Percentiles rank a stretch among this genome's conserved stretches.
Evolutionary conservation across 768 basidiomycete species (phyloP).

Genomic region (Suillus ampliporus): DNA sequence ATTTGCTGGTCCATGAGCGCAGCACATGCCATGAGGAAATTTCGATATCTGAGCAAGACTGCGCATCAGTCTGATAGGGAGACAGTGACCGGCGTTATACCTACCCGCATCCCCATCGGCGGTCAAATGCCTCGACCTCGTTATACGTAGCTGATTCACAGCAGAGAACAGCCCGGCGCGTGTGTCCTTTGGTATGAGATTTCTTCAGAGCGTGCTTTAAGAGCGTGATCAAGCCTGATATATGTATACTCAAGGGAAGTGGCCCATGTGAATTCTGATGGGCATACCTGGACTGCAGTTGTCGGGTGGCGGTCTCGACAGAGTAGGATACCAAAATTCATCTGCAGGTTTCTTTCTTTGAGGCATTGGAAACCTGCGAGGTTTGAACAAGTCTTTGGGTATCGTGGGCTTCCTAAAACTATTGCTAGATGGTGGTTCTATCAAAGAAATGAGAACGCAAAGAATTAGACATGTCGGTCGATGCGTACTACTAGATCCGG

Average conservation of each 20-base stretch:
- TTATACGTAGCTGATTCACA: slow-evolving; percentile 64
- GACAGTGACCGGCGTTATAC: slow-evolving; percentile 24
- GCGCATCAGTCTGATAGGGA: neutral
- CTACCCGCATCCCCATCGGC: slow-evolving; percentile 76
- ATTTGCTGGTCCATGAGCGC: slow-evolving; percentile 68
- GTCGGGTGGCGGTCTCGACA: slow-evolving; percentile 47
- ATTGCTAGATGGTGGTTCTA: slow-evolving; percentile 18
- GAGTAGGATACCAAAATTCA: slow-evolving; percentile 68
- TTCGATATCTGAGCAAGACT: slow-evolving; percentile 65
- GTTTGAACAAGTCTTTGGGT: slow-evolving; percentile 1
- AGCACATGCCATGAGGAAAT: slow-evolving; percentile 80
- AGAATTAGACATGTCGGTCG: neutral
- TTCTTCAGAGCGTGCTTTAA: slow-evolving; percentile 60
- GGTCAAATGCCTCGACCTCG: slow-evolving; percentile 66
- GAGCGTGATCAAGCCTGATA: slow-evolving; percentile 66
- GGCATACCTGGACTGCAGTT: slow-evolving; percentile 69
- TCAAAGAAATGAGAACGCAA: slow-evolving; percentile 5
- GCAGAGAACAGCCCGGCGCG: slow-evolving; percentile 66
- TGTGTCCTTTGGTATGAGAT: slow-evolving; percentile 55
- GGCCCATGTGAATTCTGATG: too few relatives aligned
- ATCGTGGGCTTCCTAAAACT: slow-evolving; percentile 24
- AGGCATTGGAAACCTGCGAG: slow-evolving; percentile 3
- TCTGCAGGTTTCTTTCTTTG: slow-evolving; percentile 43
- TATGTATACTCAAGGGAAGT: slow-evolving; percentile 15
- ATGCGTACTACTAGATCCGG: slow-evolving; percentile 19